Percentiles rank a stretch among this genome's conserved stretches.
phyloP scores from a whole-genome alignment of 495 filamentous ascomycete genomes.

The Penicillium maclennaniae region DNA sequence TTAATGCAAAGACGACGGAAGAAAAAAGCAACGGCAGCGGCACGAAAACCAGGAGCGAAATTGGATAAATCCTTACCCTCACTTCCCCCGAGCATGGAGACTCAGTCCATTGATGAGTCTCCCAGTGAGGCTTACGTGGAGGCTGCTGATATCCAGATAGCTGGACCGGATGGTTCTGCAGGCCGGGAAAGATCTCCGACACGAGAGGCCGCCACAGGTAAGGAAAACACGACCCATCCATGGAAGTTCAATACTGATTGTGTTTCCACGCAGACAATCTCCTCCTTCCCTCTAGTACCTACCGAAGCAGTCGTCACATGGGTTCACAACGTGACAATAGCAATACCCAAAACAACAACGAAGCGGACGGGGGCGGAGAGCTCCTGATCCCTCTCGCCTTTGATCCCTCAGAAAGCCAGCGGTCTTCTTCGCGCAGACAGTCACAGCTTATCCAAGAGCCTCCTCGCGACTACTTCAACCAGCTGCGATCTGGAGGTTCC shows the following conservation, averaged over 20 bases:
- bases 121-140: constrained; percentile 60
- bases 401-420: constrained; percentile 70
- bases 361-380: constrained; percentile 64
- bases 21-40: constrained; percentile 61
- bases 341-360: constrained; percentile 22
- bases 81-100: constrained; percentile 70
- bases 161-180: constrained; percentile 18
- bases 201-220: constrained; percentile 17
- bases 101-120: constrained; percentile 64
- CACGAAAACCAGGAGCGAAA: constrained; percentile 58
- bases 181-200: constrained; percentile 9
- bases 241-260: neutral
- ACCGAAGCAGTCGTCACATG: constrained; percentile 71
- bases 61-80: constrained; percentile 94
- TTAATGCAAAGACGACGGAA: constrained; percentile 94
- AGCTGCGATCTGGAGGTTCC: constrained; percentile 17
- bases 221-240: neutral
- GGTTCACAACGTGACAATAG: constrained; percentile 48
- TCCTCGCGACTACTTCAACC: constrained; percentile 30
- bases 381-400: constrained; percentile 90
- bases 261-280: constrained; percentile 45
- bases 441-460: constrained; percentile 27
- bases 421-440: constrained; percentile 42
- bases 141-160: constrained; percentile 52
- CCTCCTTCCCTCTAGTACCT: constrained; percentile 69